Conservation (phyloP, 2,329 filamentous ascomycete genomes). For the Trichoderma harzianum region DNA sequence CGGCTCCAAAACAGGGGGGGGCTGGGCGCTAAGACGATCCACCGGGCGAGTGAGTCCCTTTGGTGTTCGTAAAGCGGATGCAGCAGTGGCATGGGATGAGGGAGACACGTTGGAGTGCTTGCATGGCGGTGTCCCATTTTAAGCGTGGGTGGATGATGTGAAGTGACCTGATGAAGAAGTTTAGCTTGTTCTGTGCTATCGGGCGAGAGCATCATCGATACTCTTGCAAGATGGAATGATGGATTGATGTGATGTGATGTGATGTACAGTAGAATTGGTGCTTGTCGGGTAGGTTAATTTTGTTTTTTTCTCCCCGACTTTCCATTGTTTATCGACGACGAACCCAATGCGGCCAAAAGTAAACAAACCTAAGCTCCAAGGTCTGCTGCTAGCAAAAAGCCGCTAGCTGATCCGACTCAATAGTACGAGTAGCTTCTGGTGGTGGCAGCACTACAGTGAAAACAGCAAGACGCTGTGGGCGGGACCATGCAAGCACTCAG, state of each 20-base stretch:
- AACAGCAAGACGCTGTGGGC: slow-evolving; percentile 20
- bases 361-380: neutral
- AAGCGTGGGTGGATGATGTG: neutral
- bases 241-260: neutral
- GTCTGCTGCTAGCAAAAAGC: neutral
- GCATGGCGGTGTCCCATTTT: slow-evolving; percentile 7
- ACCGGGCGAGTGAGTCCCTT: neutral
- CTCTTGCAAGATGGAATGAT: neutral
- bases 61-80: slow-evolving; percentile 11
- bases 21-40: slow-evolving; percentile 17
- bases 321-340: slow-evolving; percentile 1
- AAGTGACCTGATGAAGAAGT: neutral
- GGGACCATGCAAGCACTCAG: slow-evolving; percentile 20
- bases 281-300: neutral
- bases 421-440: neutral
- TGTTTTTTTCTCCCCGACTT: neutral
- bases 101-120: slow-evolving; percentile 15
- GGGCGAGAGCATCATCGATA: neutral
- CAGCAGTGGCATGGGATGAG: slow-evolving; percentile 4
- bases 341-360: slow-evolving; percentile 12
- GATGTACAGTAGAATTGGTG: neutral
- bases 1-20: slow-evolving; percentile 16
- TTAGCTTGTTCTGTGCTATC: neutral
- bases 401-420: neutral
- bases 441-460: neutral